Conservation (phyloP, 768 basidiomycete genomes). For the Trametes punicea region DNA sequence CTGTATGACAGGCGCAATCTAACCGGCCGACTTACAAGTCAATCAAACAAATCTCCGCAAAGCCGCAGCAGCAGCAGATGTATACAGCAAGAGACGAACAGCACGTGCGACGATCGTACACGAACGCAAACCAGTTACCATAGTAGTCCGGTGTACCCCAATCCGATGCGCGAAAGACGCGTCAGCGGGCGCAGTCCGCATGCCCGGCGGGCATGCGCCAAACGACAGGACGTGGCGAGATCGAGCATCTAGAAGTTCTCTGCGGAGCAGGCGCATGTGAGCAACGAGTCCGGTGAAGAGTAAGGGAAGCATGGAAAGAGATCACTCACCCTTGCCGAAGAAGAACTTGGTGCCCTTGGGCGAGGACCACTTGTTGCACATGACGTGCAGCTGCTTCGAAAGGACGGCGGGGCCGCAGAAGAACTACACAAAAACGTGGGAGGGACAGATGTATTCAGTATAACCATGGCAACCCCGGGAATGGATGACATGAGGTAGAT, state of each 20-base stretch:
- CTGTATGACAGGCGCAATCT: no score
- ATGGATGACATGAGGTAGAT: no score
- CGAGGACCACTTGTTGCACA: slow-evolving; percentile 83
- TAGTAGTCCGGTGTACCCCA: no score
- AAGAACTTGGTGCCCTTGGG: slow-evolving; percentile 81
- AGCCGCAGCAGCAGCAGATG: no score
- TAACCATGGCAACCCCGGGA: background rate
- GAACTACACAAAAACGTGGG: slow-evolving; percentile 41
- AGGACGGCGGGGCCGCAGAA: slow-evolving; percentile 83
- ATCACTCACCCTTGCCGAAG: slow-evolving; percentile 84
- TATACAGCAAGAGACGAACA: no score
- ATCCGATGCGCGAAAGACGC: background rate
- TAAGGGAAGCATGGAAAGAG: background rate
- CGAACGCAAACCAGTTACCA: no score
- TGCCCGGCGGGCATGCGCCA: slow-evolving; percentile 1
- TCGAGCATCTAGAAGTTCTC: slow-evolving; percentile 29
- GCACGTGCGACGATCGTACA: no score
- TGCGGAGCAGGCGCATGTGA: slow-evolving; percentile 2
- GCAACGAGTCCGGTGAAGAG: background rate
- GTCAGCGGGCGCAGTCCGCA: background rate
- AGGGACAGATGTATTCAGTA: background rate
- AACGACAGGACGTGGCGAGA: background rate
- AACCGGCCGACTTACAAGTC: no score
- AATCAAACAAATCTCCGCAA: no score
- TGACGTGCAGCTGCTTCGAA: slow-evolving; percentile 67